Percentiles rank a stretch among this genome's conserved stretches.
These are phyloP conservation scores for Colletotrichum liaoningense DNA, from an alignment of 2,329 filamentous ascomycete species.

Conservation along the genomic window DNA sequence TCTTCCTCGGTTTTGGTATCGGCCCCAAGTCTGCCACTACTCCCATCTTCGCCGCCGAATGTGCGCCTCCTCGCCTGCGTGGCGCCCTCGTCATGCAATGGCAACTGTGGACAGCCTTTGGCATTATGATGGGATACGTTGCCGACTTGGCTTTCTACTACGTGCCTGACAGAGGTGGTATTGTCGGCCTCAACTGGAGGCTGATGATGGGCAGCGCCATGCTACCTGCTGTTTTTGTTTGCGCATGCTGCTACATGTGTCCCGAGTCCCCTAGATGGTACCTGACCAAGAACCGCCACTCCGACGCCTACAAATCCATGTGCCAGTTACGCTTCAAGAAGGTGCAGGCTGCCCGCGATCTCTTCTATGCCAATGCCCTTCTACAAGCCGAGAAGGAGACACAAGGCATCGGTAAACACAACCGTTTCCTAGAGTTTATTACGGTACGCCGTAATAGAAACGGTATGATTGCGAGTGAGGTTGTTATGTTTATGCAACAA, in stretches of 20 bases:
- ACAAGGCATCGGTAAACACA: slow-evolving; percentile 59
- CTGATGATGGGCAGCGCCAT: slow-evolving; percentile 77
- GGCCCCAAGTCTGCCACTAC: slow-evolving; percentile 78
- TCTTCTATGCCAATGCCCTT: slow-evolving; percentile 68
- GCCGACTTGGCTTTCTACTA: slow-evolving; percentile 72
- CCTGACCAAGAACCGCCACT: slow-evolving; percentile 58
- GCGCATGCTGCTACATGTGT: slow-evolving; percentile 61
- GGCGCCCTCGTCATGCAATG: slow-evolving; percentile 80
- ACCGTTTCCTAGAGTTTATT: slow-evolving; percentile 66
- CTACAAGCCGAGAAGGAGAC: slow-evolving; percentile 66
- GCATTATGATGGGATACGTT: slow-evolving; percentile 68
- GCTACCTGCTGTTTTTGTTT: slow-evolving; percentile 69
- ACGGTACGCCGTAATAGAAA: slow-evolving; percentile 72
- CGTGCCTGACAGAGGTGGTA: slow-evolving; percentile 59
- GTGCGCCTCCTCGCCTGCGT: slow-evolving; percentile 70
- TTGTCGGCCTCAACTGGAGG: slow-evolving; percentile 73
- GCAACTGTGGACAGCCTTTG: slow-evolving; percentile 68
- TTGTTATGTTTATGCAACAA: slow-evolving; percentile 77
- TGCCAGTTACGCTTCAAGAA: slow-evolving; percentile 60
- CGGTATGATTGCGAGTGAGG: slow-evolving; percentile 68
- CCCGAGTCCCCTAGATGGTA: slow-evolving; percentile 64
- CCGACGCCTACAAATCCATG: slow-evolving; percentile 60
- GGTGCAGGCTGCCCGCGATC: slow-evolving; percentile 65
- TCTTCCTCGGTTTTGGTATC: slow-evolving; percentile 77
- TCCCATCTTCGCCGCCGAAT: slow-evolving; percentile 77